Evolutionary conservation across 768 basidiomycete species (phyloP), one percentile per base, ranked within the genome.

Genomic region (Rhodosporidiobolus odoratus): DNA sequence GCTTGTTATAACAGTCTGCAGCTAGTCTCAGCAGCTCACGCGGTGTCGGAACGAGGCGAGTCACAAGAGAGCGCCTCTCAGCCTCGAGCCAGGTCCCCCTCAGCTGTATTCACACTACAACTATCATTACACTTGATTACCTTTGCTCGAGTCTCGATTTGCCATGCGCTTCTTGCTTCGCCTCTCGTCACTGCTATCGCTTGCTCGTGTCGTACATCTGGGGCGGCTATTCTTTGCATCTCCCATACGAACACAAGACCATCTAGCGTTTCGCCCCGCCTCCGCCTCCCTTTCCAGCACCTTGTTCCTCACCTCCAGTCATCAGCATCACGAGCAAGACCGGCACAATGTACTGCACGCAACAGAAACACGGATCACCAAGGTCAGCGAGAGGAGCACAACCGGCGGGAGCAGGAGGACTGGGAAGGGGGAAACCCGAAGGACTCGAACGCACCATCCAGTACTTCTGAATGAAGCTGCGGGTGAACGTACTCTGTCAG

Each of bases 381-480:
- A n/a, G n/a, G n/a, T n/a, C n/a, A n/a, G n/a, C n/a, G n/a, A n/a
- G 52, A 21, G 12, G 27, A 13, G 52, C 52, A 32, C 25, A 62
- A 23, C 27, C 25, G 35, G 23, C 25, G 17, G 19, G n/a, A 6
- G 4, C 4, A 25, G 38, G 6, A 15, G 19, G 4, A 25, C 25
- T 5, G 17, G 16, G 9, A 9, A 27, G 17, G 19, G 32, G 7
- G 3, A 47, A 13, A 10, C 32, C n/a, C 16, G 37, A 32, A 21
- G 12, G 30, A 12, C 1, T 4, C 6, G 30, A 45, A 30, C 52
- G 52, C 25, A 68, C 61, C 37, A 69, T 59, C 68, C 68, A 69
- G 52, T 69, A 69, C 57, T 69, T 69, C 34, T 69, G 62, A 25
- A 69, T 38, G 35, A 69, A 65, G 19, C 62, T 68, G 60, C 2